Base-by-base conservation (phyloP, 345 rosid genomes). In the Populus alba region DNA sequence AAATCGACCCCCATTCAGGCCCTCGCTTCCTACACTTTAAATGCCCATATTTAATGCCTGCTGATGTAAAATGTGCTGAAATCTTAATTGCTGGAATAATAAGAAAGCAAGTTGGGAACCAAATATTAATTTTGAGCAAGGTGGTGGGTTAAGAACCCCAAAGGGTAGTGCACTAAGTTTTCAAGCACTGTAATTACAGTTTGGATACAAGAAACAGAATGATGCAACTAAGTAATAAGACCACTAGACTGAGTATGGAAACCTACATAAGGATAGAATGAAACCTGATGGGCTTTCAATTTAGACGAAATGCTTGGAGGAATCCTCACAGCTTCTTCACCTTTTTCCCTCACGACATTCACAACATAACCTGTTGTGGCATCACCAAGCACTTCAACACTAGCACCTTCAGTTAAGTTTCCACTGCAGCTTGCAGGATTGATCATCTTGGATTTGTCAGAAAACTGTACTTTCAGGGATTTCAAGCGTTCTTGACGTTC, bases 401-500 rank as follows among this genome's bases (percentile, higher is more conserved):
- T 89, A 45, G 91, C 89, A 80, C 92, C 97, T 79, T 88, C 88
- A 37, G 89, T 83, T 76, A 88, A 82, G 75, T 71, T 85, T 68
- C 90, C 85, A 77, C 74, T 81, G 76, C 75, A 79, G 83, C 79
- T 90, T 75, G 78, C 78, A 75, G 91, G 80, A 78, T 80, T 82
- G 85, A 77, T 63, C 79, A 86, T 77, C 72, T 84, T 85, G 81
- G 92, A 91, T 85, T 88, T 90, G 55, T 89, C 84, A 83, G 97
- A 87, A 87, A 85, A 92, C 82, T 92, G 96, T 27, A 51, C 82
- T 81, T 90, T 83, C 83, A 97, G 88, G 39, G 98, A 92, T 85
- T 89, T 92, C 82, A 97, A 86, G 70, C 93, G 94, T 75, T 97
- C 98, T 85, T 94, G 99, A 20, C 99, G 98, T 84, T 94, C 98